Evolutionary conservation across 257 asterid genomes (phyloP).

Genomic region (Salvia rosmarinus): DNA sequence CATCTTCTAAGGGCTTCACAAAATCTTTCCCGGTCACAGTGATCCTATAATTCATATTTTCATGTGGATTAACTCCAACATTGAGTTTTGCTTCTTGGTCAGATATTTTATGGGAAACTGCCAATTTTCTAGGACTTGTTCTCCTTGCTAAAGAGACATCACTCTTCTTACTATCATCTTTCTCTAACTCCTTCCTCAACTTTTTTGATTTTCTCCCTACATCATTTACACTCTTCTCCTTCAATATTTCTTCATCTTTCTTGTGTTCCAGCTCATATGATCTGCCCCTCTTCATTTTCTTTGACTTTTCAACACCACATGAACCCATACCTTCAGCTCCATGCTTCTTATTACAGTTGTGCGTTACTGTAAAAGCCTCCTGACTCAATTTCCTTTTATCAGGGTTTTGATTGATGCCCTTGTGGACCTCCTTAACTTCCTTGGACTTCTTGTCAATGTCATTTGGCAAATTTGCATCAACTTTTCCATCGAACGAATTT

Average conservation of each 20-base stretch:
- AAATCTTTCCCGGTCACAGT: neutral
- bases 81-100: slow-evolving; percentile 25
- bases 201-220: slow-evolving; percentile 42
- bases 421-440: slow-evolving; percentile 39
- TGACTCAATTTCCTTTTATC: slow-evolving; percentile 31
- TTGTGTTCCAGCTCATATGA: slow-evolving; percentile 9
- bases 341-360: slow-evolving; percentile 19
- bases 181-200: slow-evolving; percentile 32
- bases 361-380: slow-evolving; percentile 33
- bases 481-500: slow-evolving; percentile 50
- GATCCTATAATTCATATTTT: slow-evolving; percentile 12
- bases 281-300: slow-evolving; percentile 39
- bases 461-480: slow-evolving; percentile 39
- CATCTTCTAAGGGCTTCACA: slow-evolving; percentile 31
- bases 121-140: slow-evolving; percentile 49
- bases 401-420: slow-evolving; percentile 31
- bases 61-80: slow-evolving; percentile 17
- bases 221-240: slow-evolving; percentile 22
- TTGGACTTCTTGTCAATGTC: slow-evolving; percentile 39
- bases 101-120: slow-evolving; percentile 18
- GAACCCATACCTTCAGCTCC: slow-evolving; percentile 28
- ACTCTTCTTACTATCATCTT: neutral
- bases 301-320: slow-evolving; percentile 30
- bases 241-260: slow-evolving; percentile 22
- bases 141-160: slow-evolving; percentile 31